Evolutionary conservation across 129 eudicot species (phyloP).

Genomic region (Gnaphalium uliginosum): DNA sequence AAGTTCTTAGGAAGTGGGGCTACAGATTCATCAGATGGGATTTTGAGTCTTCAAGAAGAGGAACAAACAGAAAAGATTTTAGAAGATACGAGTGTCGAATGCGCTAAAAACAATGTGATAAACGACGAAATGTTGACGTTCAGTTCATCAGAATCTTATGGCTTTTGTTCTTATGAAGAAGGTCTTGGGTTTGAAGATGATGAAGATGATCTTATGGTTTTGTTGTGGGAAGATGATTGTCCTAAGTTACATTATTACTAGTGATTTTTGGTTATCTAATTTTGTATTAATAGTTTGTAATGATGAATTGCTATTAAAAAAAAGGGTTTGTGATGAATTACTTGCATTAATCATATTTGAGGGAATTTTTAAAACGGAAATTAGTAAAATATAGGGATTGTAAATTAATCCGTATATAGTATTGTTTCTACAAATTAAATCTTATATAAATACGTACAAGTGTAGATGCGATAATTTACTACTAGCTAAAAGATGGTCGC

Average conservation of each 20-base stretch:
- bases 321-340: background rate
- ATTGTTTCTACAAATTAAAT: no score
- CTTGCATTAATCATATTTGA: no score
- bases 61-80: slow-evolving; percentile 9
- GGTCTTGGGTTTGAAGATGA: slow-evolving; percentile 14
- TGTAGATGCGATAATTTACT: no score
- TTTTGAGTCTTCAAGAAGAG: slow-evolving; percentile 16
- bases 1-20: slow-evolving; percentile 23
- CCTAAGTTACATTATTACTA: background rate
- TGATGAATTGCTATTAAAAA: background rate
- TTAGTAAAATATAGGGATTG: no score
- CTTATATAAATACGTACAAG: no score
- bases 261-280: background rate
- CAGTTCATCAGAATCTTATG: slow-evolving; percentile 5
- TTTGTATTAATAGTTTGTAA: background rate
- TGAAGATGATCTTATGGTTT: slow-evolving; percentile 27
- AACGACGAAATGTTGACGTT: background rate
- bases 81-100: slow-evolving; percentile 5
- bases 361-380: no score
- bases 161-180: slow-evolving; percentile 23
- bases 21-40: slow-evolving; percentile 8
- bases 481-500: no score
- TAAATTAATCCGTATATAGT: no score
- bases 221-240: slow-evolving; percentile 27
- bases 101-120: background rate